Base-by-base conservation (phyloP, 148 eudicot genomes). In the Cornus suecica region DNA sequence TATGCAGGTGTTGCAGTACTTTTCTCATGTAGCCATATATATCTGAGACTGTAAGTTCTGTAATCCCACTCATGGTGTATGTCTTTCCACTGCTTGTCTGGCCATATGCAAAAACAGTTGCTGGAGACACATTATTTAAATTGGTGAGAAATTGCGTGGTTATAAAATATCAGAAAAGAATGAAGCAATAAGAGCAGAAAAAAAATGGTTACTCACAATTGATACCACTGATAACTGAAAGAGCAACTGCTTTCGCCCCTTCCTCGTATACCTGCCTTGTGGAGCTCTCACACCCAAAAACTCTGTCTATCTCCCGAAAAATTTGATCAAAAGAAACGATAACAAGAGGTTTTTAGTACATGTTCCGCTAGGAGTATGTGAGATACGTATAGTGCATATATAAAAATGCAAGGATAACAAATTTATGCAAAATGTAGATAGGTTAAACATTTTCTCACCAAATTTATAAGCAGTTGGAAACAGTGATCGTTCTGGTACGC, bases 21-120 rank as follows among this genome's bases (percentile, higher is more conserved):
- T 74, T 77, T 52, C 84, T 70, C n/a, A 89, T 77, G 83, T 93
- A 71, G 74, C 87, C 82, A 70, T 82, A 91, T 79, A 93, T 83
- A 78, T 93, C 98, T 22, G 88, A 84, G 51, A 91, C 72, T 65
- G 96, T 80, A 76, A 70, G 72, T 65, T 89, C 90, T 5, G 96
- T 91, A 34, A 93, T 75, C 32, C 94, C 96, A 51, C 81, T 80
- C 98, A 93, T 93, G 28, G 96, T 93, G 83, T 85, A 93, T 31
- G 97, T 93, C 83, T 93, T 93, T 45, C 97, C 97, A 79, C 97
- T 93, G 88, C 93, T 91, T 63, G 98, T 93, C 86, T 93, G 98
- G 32, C 98, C 98, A 82, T 93, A 93, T 29, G 98, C 98, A 58
- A 93, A 93, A 73, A 93, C 78, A 71, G 90, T 93, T 26, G 98